phyloP scores from a whole-genome alignment of 495 filamentous ascomycete genomes.

The Rhypophila decipiens region DNA sequence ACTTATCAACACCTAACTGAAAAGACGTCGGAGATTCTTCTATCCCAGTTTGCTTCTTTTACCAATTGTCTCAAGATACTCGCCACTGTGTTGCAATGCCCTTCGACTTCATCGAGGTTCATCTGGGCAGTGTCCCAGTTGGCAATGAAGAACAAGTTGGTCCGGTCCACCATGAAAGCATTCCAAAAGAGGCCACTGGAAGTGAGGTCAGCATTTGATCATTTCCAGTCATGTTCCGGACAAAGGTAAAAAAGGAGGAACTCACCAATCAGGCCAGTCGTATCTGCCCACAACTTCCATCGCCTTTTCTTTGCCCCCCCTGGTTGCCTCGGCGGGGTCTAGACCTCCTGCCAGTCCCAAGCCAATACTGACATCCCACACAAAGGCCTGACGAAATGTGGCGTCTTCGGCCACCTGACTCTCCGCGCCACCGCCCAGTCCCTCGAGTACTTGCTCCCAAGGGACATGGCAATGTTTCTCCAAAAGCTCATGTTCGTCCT shows the following conservation, averaged over 20 bases:
- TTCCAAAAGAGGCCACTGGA: constrained; percentile 15
- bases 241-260: background rate
- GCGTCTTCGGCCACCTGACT: constrained; percentile 9
- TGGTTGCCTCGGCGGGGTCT: too few species aligned
- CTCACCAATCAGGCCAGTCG: constrained; percentile 19
- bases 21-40: background rate
- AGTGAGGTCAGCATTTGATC: background rate
- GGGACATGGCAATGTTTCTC: constrained; percentile 13
- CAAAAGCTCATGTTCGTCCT: constrained; percentile 5
- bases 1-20: background rate
- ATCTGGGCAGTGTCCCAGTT: constrained; percentile 21
- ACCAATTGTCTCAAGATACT: constrained; percentile 2
- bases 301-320: constrained; percentile 2
- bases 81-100: constrained; percentile 1
- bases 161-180: constrained; percentile 13
- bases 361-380: constrained; percentile 15
- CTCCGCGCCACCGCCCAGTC: constrained; percentile 10
- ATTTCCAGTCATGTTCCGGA: background rate
- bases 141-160: constrained; percentile 13
- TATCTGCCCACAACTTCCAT: constrained; percentile 9
- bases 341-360: background rate
- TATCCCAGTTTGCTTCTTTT: constrained; percentile 4
- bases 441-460: constrained; percentile 13
- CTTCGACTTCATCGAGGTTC: constrained; percentile 10
- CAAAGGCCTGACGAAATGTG: constrained; percentile 13